These are phyloP conservation scores for Tricholoma hemisulphureum DNA, from an alignment of 768 basidiomycete genomes.

Conservation along the genomic window DNA sequence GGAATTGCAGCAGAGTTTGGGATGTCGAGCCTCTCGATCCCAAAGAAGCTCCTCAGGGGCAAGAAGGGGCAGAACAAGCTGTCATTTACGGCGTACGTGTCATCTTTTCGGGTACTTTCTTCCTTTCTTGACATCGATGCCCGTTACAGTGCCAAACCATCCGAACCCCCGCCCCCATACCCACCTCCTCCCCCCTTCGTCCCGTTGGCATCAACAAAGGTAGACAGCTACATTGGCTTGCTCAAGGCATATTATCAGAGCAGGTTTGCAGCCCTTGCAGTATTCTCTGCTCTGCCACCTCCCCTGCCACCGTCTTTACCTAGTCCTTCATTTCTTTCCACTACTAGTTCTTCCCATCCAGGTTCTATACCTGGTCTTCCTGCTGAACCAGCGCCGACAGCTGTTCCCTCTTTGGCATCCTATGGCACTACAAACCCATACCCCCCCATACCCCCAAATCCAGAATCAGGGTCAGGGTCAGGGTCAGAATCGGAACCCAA, in stretches of 20 bases:
- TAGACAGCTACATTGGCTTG: conserved; percentile 82
- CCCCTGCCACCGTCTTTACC: conserved; percentile 13
- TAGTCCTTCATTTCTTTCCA: conserved; percentile 18
- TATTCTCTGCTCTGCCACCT: conserved; percentile 20
- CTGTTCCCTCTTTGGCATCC: neutral
- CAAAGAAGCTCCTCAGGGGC: conserved; percentile 71
- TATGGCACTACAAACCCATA: neutral
- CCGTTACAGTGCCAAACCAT: conserved; percentile 53
- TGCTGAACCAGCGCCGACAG: neutral
- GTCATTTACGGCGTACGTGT: conserved; percentile 48
- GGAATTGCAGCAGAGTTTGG: conserved; percentile 88
- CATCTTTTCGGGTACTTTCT: too few species aligned
- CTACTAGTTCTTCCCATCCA: conserved; percentile 9
- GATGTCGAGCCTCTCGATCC: conserved; percentile 72
- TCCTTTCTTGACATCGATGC: neutral
- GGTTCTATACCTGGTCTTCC: neutral
- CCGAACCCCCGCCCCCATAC: conserved; percentile 77
- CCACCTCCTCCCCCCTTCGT: conserved; percentile 83
- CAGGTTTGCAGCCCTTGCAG: conserved; percentile 48
- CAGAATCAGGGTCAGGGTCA: too few species aligned
- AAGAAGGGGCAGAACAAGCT: conserved; percentile 48
- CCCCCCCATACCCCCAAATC: neutral
- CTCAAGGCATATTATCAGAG: conserved; percentile 72
- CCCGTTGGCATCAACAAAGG: conserved; percentile 60
- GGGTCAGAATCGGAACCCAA: conserved; percentile 18